Base-by-base conservation (phyloP, 2,329 filamentous ascomycete genomes). In the Penicillium sumatraense region DNA sequence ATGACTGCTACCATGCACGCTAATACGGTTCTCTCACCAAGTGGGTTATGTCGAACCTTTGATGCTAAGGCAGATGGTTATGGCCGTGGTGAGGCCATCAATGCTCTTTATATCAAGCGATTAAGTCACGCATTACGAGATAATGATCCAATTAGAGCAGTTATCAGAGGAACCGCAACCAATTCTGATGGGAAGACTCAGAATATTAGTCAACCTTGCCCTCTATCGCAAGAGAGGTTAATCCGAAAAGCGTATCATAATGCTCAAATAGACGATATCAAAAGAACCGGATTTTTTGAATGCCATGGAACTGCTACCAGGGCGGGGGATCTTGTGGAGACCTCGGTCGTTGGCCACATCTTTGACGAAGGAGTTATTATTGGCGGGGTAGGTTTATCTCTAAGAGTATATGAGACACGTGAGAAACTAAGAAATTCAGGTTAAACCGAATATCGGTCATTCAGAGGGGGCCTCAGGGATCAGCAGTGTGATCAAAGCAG, bases 31-130 rank as follows among this genome's bases (percentile, higher is more conserved):
- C 54, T 81, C 0, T 78, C 73, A 10, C 68, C 72, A 0, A 74
- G 70, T 11, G 81, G 81, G 0, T 64, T 72, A 8, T 83, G 80
- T 53, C 79, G 78, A 38, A 71, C 78, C 2, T 81, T 80, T 49
- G 78, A 80, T 48, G 70, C 71, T 4, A 51, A 65, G 2, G 81
- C 80, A 0, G 77, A 82, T 62, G 81, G 81, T 0, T 84, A 83
- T 59, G 81, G 77, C 38, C 74, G 81, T 11, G 79, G 71, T 1
- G 81, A 84, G 50, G 81, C 73, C 3, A 69, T 75, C n/a, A 80
- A 71, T 0, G 68, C 75, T 14, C 63, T 84, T 2, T 70, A 80
- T 9, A 57, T 84, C 16, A 83, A 83, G 61, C 63, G 66, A 4
- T 59, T 83, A 1, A 65, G 70, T 1, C 68, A 78, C 42, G 83